These are phyloP conservation scores for Haplographium delicatum DNA, from an alignment of 495 filamentous ascomycete genomes.

Conservation along the genomic window DNA sequence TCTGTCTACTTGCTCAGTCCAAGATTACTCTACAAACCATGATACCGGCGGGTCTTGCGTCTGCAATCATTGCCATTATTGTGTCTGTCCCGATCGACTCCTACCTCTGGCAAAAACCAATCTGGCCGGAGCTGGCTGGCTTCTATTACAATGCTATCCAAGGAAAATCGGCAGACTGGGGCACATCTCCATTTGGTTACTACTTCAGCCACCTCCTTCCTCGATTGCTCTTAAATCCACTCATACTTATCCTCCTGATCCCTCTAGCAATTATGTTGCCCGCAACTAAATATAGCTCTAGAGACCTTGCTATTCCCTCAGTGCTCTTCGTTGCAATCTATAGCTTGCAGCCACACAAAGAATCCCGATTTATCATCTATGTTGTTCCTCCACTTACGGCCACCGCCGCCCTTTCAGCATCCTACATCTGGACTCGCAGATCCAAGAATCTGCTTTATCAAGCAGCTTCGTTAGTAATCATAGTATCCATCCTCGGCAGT, in stretches of 20 bases:
- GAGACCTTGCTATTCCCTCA: conserved; percentile 57
- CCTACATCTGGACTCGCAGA: conserved; percentile 66
- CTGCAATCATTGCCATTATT: conserved; percentile 55
- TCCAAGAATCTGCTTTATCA: conserved; percentile 51
- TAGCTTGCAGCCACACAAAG: conserved; percentile 86
- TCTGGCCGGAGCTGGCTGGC: conserved; percentile 88
- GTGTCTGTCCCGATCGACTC: conserved; percentile 74
- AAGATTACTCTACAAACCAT: conserved; percentile 55
- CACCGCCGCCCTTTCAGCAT: conserved; percentile 65
- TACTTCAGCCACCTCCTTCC: conserved; percentile 81
- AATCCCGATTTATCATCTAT: conserved; percentile 94
- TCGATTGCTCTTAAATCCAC: conserved; percentile 76
- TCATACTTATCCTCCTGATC: conserved; percentile 55
- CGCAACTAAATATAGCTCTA: conserved; percentile 32
- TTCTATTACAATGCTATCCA: conserved; percentile 91
- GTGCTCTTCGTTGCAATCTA: conserved; percentile 73
- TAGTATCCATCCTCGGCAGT: conserved; percentile 51
- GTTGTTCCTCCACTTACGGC: conserved; percentile 75
- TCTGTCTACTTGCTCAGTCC: conserved; percentile 50
- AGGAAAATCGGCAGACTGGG: conserved; percentile 76
- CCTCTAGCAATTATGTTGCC: conserved; percentile 56
- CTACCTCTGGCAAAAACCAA: conserved; percentile 81
- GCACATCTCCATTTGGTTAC: conserved; percentile 74
- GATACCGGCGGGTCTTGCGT: conserved; percentile 61
- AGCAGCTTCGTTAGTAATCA: conserved; percentile 49